Evolutionary conservation across 306 rosid genomes (phyloP).

Genomic region (Sphenostylis stenocarpa): DNA sequence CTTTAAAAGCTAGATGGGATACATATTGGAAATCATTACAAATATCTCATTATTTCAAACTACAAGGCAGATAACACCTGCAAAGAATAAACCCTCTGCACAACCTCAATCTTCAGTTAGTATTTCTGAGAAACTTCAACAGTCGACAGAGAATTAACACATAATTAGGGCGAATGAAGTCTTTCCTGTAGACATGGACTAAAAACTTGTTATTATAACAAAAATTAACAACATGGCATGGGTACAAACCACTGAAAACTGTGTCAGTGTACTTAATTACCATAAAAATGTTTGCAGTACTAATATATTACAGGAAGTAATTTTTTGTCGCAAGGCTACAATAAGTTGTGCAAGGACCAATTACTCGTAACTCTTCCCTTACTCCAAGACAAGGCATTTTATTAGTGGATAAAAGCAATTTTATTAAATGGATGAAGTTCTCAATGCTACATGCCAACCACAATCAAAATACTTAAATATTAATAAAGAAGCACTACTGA

Average conservation of each 20-base stretch:
- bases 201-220: background rate
- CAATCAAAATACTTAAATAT: slow-evolving; percentile 21
- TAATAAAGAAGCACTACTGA: slow-evolving; percentile 27
- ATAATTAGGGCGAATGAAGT: background rate
- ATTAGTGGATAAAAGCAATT: slow-evolving; percentile 13
- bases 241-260: background rate
- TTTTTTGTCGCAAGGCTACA: background rate
- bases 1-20: background rate
- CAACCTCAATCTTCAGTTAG: slow-evolving; percentile 9
- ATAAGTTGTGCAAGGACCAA: slow-evolving; percentile 21
- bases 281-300: background rate
- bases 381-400: slow-evolving; percentile 24
- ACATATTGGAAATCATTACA: background rate
- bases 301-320: background rate
- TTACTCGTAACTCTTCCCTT: background rate
- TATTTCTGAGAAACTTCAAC: background rate
- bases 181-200: background rate
- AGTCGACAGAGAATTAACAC: background rate
- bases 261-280: background rate
- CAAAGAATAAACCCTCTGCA: background rate
- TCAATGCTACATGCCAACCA: slow-evolving; percentile 22
- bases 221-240: background rate
- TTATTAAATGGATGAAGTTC: background rate
- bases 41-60: background rate
- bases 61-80: background rate